Evolutionary conservation across 164 flowering plant species (phyloP), one percentile per base, ranked within the genome.

Genomic region (Nymphaea colorata): DNA sequence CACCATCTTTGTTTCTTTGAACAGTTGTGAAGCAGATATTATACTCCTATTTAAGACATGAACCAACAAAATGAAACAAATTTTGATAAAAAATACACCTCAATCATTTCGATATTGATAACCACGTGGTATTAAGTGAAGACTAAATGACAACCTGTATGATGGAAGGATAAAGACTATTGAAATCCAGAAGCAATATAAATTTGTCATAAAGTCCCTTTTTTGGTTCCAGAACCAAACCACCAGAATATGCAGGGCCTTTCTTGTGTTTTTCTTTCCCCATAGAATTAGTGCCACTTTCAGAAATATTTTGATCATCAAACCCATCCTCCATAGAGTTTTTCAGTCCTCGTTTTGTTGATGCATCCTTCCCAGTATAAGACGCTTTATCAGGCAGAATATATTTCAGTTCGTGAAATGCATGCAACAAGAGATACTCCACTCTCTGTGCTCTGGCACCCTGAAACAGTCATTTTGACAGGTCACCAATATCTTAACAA

Each of bases 361-460:
- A 67, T 61, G 69, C 62, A 63, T 88, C 97, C 72, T 86, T 87
- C 53, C 68, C 68, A 70, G 80, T 79, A 68, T 84, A 73, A 64
- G 85, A 76, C 70, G 76, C 73, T 79, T 88, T 95, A 79, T 95
- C 99, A 43, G 99, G 99, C 59, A 89, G 86, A 67, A 95, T 89
- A 79, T 82, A 95, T 73, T 95, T 95, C 81, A 83, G 85, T 44
- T 87, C 87, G 81, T 95, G 97, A 74, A 95, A 95, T 69, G 89
- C 89, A 80, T 95, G 99, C 76, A 95, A 77, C 74, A 95, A 76
- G 61, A 90, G 95, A 77, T 85, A 95, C 78, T 95, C 99, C 68
- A 90, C 96, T 80, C 99, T 83, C 69, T 95, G 99, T 7, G 99
- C 98, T 75, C 99, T 84, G 67, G 98, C 98, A 76, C 99, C 99